Evolutionary conservation across 345 rosid species (phyloP).

Genomic region (Abelmoschus esculentus): DNA sequence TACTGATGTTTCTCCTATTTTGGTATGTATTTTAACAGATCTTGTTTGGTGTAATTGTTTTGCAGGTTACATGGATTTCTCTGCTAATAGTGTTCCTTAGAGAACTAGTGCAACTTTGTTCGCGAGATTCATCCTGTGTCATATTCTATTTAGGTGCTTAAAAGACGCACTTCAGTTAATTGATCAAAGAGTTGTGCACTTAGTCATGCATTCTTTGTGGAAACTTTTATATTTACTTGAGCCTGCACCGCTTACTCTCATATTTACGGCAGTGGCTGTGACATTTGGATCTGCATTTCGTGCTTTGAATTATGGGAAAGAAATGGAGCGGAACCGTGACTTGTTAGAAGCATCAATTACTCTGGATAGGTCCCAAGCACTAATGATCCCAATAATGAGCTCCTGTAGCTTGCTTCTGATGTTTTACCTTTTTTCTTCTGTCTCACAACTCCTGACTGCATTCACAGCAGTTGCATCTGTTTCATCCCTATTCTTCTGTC

Average conservation of each 20-base stretch:
- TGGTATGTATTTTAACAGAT: not conserved
- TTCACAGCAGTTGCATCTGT: constrained; percentile 89
- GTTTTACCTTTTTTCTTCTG: constrained; percentile 93
- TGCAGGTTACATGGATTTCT: constrained; percentile 39
- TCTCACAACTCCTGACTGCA: constrained; percentile 79
- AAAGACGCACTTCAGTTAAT: constrained; percentile 14
- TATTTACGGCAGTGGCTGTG: constrained; percentile 74
- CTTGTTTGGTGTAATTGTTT: constrained; percentile 8
- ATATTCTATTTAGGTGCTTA: constrained; percentile 4
- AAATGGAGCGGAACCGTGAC: constrained; percentile 89
- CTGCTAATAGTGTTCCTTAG: constrained; percentile 10
- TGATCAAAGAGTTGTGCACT: constrained; percentile 11
- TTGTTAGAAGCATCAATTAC: constrained; percentile 80
- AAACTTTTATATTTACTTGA: constrained; percentile 69
- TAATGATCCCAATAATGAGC: constrained; percentile 96
- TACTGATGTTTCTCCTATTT: not conserved
- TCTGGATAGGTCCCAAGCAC: constrained; percentile 78
- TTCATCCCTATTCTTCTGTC: constrained; percentile 80
- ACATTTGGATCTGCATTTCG: constrained; percentile 95
- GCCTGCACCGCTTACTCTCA: constrained; percentile 85
- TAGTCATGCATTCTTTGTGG: constrained; percentile 79
- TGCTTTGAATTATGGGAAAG: constrained; percentile 84
- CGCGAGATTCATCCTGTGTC: constrained; percentile 1
- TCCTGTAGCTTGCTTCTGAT: constrained; percentile 92
- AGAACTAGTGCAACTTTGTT: constrained; percentile 27